Evolutionary conservation across 2,329 filamentous ascomycete species (phyloP), one percentile per base, ranked within the genome.

Genomic region (Cladophialophora exuberans): DNA sequence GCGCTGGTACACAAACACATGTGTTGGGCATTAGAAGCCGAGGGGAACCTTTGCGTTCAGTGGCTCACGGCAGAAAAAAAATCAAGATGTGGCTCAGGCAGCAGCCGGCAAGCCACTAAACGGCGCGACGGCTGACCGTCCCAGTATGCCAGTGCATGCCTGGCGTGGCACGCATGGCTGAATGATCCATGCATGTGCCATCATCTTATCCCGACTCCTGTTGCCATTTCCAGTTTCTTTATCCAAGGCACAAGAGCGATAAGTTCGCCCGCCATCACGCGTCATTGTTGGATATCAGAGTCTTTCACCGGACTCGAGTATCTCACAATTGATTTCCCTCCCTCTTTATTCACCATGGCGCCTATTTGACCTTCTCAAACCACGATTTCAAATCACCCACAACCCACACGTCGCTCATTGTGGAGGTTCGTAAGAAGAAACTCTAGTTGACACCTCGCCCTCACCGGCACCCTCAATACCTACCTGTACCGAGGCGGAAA

Each of bases 121-220:
- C n/a, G n/a, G n/a, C n/a, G n/a, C n/a, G n/a, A n/a, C n/a, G n/a
- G n/a, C n/a, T n/a, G n/a, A n/a, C n/a, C n/a, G n/a, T n/a, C n/a
- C n/a, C n/a, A n/a, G n/a, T n/a, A n/a, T n/a, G n/a, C n/a, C n/a
- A n/a, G n/a, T 25, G 38, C 38, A 13, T 42, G 22, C 39, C 22
- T 23, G 26, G 28, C 7, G 20, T 42, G 39, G n/a, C n/a, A n/a
- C n/a, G n/a, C n/a, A n/a, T 5, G 15, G 39, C 39, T 31, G 28
- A 31, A 31, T 25, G 17, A 51, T 52, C 53, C 48, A 30, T 44
- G 48, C 54, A 50, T 49, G 44, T 53, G 49, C 44, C 43, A 25
- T 55, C 50, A 45, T 46, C 15, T 42, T 22, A 38, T 41, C 4
- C 33, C 54, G 20, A 52, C 23, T 57, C 25, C 48, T 48, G n/a